Evolutionary conservation across 2,329 filamentous ascomycete genomes (phyloP), one percentile per base, ranked within the genome.

Genomic region (Uncinocarpus reesii): DNA sequence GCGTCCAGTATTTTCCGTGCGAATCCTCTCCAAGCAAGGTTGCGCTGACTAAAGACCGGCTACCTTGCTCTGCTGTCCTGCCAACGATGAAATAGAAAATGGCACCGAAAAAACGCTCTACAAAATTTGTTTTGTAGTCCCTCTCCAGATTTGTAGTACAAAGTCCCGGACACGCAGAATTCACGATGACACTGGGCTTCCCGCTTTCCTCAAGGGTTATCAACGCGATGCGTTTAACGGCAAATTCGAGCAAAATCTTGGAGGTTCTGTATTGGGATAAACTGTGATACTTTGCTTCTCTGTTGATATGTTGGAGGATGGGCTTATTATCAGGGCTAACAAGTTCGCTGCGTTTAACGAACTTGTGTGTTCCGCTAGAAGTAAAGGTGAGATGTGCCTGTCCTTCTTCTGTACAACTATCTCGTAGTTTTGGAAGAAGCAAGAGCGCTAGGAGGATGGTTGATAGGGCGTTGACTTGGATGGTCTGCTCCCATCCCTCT

Each of bases 381-480:
- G 73, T 62, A 28, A 74, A 64, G 0, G 65, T 67, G 7, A 76
- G 58, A 52, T 73, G 67, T 0, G 68, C 60, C 2, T 64, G 60
- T 3, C 42, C 43, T 0, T 58, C 55, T 2, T 58, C 53, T 1
- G 45, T 42, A 15, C 66, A 63, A 37, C 64, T 65, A 5, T 55
- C 58, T 20, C 61, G 59, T 10, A 77, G 56, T 45, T 71, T 70
- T 0, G 72, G 72, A 1, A 76, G 60, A 8, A 82, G 64, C 1
- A 79, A 58, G 2, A 79, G 53, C 0, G 67, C 74, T 5, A 82
- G 61, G 1, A 80, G 64, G 5, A 71, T 66, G 1, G 76, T 81
- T 2, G 76, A 77, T 1, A 81, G 61, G 1, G 72, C 67, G 56
- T 81, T 80, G 53, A 79, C 73, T 57, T 81, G 77, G 8, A 81